phyloP scores from a whole-genome alignment of 768 basidiomycete genomes.

The Filobasidium floriforme region DNA sequence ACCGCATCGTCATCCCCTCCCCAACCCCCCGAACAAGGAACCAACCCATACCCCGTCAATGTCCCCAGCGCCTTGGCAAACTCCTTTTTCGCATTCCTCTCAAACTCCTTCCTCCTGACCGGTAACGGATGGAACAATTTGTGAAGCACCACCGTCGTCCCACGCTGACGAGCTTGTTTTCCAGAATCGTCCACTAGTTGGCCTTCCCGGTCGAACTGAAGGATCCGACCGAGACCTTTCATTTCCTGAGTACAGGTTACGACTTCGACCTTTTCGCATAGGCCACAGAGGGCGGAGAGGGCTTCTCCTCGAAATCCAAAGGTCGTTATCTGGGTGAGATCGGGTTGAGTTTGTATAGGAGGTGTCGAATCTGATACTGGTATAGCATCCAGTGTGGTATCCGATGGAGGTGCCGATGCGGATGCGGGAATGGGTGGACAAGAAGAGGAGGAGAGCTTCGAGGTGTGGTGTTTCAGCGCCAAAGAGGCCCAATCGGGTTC shows the following conservation, averaged over 20 bases:
- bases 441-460: constrained; percentile 56
- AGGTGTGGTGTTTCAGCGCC: constrained; percentile 90
- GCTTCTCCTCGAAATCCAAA: constrained; percentile 98
- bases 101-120: constrained; percentile 84
- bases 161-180: constrained; percentile 74
- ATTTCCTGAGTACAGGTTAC: constrained; percentile 64
- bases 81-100: constrained; percentile 80
- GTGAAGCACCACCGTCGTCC: constrained; percentile 69
- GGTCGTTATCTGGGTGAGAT: constrained; percentile 63
- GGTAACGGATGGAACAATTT: constrained; percentile 74
- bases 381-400: too few relatives aligned
- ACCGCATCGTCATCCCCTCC: constrained; percentile 9
- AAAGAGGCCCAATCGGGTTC: constrained; percentile 58
- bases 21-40: constrained; percentile 51
- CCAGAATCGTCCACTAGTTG: constrained; percentile 52
- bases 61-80: constrained; percentile 75
- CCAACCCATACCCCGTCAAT: constrained; percentile 79
- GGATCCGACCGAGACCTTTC: constrained; percentile 67
- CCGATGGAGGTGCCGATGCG: too few relatives aligned
- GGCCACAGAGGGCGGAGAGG: constrained; percentile 80
- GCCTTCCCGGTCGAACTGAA: constrained; percentile 67
- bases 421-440: neutral
- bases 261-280: constrained; percentile 62
- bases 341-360: constrained; percentile 38
- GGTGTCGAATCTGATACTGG: neutral